phyloP scores from a whole-genome alignment of 1,284 basidiomycete genomes.

The Omphalotus olearius region DNA sequence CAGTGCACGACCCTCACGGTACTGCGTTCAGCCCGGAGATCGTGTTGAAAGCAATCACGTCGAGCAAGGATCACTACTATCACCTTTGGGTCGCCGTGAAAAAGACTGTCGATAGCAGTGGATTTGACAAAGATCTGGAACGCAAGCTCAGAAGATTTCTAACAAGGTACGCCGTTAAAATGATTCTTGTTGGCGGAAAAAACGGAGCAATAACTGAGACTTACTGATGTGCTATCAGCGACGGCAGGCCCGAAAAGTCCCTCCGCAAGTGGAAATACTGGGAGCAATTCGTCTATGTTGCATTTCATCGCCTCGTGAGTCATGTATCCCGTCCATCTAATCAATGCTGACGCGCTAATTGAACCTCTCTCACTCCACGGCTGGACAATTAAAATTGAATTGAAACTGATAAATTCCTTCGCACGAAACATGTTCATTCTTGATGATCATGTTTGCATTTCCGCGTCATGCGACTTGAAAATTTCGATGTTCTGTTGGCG shows the following conservation, averaged over 20 bases:
- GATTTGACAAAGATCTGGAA: not conserved
- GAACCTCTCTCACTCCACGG: too few relatives aligned
- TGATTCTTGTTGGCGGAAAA: too few relatives aligned
- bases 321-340: too few relatives aligned
- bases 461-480: conserved; percentile 4
- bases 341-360: too few relatives aligned
- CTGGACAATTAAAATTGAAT: too few relatives aligned
- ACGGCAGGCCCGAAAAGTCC: not conserved
- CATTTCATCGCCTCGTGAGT: too few relatives aligned
- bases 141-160: not conserved
- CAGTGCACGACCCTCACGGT: not conserved
- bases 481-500: not conserved
- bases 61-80: conserved; percentile 29
- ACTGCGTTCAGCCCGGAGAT: not conserved
- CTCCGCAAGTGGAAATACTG: too few relatives aligned
- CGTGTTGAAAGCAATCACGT: not conserved
- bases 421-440: not conserved
- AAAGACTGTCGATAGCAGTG: conserved; percentile 27
- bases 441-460: conserved; percentile 24
- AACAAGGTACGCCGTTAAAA: not conserved
- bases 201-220: not conserved
- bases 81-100: conserved; percentile 41
- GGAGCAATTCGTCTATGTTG: too few relatives aligned
- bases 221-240: not conserved
- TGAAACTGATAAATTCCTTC: too few relatives aligned